Percentiles rank a stretch among this genome's conserved stretches.
Evolutionary conservation across 495 filamentous ascomycete species (phyloP).

Genomic region (Xylaria grammica): DNA sequence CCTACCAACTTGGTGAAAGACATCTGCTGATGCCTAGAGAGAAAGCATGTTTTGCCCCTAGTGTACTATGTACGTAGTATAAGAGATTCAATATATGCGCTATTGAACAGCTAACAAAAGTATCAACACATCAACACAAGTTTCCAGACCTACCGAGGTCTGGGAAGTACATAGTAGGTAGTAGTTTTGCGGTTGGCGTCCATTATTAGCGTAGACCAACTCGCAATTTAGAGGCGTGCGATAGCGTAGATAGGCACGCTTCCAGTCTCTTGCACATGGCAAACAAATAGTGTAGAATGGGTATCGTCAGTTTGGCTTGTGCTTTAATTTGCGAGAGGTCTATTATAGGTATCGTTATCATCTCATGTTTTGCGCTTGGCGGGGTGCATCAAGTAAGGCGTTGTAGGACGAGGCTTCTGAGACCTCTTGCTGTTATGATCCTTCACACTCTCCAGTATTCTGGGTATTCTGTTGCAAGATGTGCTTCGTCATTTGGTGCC

Average conservation of each 20-base stretch:
- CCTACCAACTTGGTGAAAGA: too few species aligned
- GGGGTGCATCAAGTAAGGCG: constrained; percentile 6
- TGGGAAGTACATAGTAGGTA: background rate
- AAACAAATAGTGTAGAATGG: too few species aligned
- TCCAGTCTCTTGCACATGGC: too few species aligned
- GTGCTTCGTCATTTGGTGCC: constrained; percentile 7
- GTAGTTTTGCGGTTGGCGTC: too few species aligned
- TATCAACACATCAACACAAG: too few species aligned
- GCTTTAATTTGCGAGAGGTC: background rate
- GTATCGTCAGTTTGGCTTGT: background rate
- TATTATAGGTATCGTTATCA: background rate
- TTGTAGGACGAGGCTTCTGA: constrained; percentile 11
- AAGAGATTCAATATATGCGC: background rate
- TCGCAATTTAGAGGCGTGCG: too few species aligned
- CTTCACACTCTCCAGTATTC: background rate
- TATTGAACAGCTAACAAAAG: background rate
- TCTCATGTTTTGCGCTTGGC: background rate
- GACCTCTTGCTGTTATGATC: background rate
- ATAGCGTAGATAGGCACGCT: too few species aligned
- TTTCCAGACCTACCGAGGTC: background rate
- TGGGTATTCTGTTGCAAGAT: constrained; percentile 3
- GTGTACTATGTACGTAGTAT: background rate
- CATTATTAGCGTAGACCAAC: too few species aligned
- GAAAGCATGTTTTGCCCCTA: too few species aligned
- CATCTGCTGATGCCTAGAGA: too few species aligned